Evolutionary conservation across 306 rosid species (phyloP).

Genomic region (Rosa persica): DNA sequence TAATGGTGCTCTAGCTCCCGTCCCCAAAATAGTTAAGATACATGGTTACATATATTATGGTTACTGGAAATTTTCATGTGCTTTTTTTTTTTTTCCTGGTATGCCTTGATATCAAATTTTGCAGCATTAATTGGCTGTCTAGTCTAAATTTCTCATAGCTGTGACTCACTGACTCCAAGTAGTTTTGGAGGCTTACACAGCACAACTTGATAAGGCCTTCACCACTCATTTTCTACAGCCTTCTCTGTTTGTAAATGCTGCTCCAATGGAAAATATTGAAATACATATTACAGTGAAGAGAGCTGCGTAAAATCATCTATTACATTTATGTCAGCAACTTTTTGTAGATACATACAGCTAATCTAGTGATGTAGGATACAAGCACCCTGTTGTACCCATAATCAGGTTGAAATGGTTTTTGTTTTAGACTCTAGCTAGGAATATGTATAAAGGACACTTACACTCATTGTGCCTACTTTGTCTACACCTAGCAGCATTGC

Average conservation of each 20-base stretch:
- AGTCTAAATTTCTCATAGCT: slow-evolving; percentile 73
- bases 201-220: slow-evolving; percentile 94
- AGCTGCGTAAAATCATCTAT: background rate
- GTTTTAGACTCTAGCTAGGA: slow-evolving; percentile 11
- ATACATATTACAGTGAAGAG: background rate
- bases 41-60: background rate
- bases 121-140: slow-evolving; percentile 91
- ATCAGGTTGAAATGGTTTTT: slow-evolving; percentile 16
- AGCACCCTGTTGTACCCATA: background rate
- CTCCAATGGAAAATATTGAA: slow-evolving; percentile 15
- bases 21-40: background rate
- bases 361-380: slow-evolving; percentile 25
- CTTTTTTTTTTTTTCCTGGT: background rate
- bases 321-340: slow-evolving; percentile 14
- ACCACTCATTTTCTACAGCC: slow-evolving; percentile 86
- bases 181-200: slow-evolving; percentile 92
- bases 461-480: background rate
- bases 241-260: slow-evolving; percentile 68
- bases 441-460: background rate
- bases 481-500: background rate
- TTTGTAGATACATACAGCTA: slow-evolving; percentile 34
- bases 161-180: slow-evolving; percentile 72
- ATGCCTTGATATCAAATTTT: slow-evolving; percentile 27
- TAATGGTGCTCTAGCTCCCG: background rate
- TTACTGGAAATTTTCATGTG: background rate